A percentile compares a stretch with the other conserved stretches of the same genome.
phyloP scores from a whole-genome alignment of 306 rosid genomes.

The Cicer cuneatum region DNA sequence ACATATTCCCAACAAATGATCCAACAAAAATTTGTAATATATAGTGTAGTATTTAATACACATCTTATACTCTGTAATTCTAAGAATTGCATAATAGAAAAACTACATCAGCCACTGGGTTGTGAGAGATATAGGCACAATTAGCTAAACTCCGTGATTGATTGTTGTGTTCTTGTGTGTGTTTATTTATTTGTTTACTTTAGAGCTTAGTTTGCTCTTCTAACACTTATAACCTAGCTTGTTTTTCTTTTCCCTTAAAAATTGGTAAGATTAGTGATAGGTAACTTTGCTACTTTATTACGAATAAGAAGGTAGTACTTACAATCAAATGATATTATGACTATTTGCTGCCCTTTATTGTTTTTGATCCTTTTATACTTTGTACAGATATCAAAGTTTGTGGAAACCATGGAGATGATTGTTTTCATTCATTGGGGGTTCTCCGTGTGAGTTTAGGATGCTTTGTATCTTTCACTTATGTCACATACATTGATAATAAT shows the following conservation, averaged over 20 bases:
- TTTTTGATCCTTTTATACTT: slow-evolving; percentile 20
- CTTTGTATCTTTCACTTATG: slow-evolving; percentile 65
- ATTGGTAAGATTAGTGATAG: not conserved
- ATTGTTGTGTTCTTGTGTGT: too few relatives aligned
- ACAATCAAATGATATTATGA: slow-evolving; percentile 10
- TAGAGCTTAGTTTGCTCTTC: too few relatives aligned
- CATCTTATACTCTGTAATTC: too few relatives aligned
- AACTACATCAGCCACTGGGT: too few relatives aligned
- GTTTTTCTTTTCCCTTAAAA: not conserved
- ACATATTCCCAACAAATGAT: too few relatives aligned
- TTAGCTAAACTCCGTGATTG: too few relatives aligned
- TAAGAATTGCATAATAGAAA: too few relatives aligned
- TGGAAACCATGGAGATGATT: slow-evolving; percentile 68
- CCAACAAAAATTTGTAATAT: too few relatives aligned
- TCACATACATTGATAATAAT: not conserved
- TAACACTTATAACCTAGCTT: not conserved
- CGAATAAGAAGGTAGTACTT: not conserved
- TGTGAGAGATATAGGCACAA: too few relatives aligned
- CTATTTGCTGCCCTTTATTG: not conserved
- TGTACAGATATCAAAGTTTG: slow-evolving; percentile 73
- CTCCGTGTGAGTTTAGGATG: slow-evolving; percentile 91
- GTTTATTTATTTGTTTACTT: too few relatives aligned
- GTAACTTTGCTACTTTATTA: not conserved
- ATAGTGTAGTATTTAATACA: too few relatives aligned
- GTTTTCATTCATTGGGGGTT: slow-evolving; percentile 76